phyloP scores from a whole-genome alignment of 345 rosid genomes.

The Euphorbia tirucalli region DNA sequence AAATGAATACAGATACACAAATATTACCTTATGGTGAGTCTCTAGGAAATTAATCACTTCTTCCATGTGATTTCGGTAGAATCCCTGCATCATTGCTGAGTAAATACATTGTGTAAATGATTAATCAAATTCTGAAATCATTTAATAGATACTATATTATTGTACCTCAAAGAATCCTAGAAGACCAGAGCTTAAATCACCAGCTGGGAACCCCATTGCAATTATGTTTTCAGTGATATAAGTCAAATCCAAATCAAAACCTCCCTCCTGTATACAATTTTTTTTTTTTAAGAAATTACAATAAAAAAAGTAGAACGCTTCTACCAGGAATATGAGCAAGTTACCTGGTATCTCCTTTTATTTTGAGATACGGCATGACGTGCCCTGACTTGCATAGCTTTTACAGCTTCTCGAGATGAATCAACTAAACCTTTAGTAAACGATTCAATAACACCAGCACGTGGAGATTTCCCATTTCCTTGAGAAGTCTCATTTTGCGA shows the following conservation, averaged over 20 bases:
- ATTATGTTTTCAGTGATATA: constrained; percentile 35
- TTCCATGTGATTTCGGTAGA: constrained; percentile 38
- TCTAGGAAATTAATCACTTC: constrained; percentile 34
- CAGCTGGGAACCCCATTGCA: constrained; percentile 42
- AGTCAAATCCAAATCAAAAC: constrained; percentile 45
- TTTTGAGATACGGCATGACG: constrained; percentile 34
- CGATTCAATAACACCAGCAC: constrained; percentile 26
- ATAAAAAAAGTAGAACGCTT: too few relatives aligned
- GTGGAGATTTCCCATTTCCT: constrained; percentile 8
- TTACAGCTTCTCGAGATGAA: constrained; percentile 30
- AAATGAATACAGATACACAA: not conserved
- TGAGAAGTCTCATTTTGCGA: constrained; percentile 9
- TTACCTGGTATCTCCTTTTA: constrained; percentile 33
- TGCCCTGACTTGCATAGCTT: constrained; percentile 34
- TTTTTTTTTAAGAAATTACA: too few relatives aligned
- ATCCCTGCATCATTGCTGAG: constrained; percentile 23
- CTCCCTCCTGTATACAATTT: constrained; percentile 31
- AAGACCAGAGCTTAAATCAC: constrained; percentile 36
- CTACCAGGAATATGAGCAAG: not conserved
- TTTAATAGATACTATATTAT: not conserved
- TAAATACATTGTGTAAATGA: not conserved
- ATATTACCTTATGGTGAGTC: constrained; percentile 29
- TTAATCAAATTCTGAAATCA: not conserved
- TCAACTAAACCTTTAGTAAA: constrained; percentile 30
- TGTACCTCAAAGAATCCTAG: constrained; percentile 35